Conservation (phyloP, 495 filamentous ascomycete genomes). For the Clohesyomyces aquaticus region DNA sequence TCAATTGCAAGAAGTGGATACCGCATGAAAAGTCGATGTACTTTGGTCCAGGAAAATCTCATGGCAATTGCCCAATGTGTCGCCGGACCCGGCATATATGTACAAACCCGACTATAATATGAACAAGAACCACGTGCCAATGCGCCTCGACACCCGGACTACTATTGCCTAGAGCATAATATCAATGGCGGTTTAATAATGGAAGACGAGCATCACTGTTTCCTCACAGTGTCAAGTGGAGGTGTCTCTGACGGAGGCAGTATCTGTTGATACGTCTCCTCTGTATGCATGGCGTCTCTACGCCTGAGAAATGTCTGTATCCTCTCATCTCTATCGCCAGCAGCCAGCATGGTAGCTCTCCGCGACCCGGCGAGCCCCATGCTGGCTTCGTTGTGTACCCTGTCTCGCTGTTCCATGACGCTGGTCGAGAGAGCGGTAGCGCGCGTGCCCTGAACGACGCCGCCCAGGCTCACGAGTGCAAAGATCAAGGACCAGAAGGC, state of each 20-base stretch:
- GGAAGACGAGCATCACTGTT: conserved; percentile 5
- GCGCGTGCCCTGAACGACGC: conserved; percentile 68
- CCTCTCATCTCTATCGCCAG: conserved; percentile 60
- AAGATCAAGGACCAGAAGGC: conserved; percentile 73
- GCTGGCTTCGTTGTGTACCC: conserved; percentile 64
- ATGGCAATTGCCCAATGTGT: background rate
- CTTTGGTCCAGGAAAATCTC: too few species aligned
- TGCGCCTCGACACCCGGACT: background rate
- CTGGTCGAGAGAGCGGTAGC: conserved; percentile 60
- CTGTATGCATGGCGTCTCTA: conserved; percentile 24
- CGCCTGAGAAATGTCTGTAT: conserved; percentile 71
- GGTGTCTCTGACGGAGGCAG: conserved; percentile 43
- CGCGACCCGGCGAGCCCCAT: conserved; percentile 63
- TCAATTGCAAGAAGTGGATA: too few species aligned
- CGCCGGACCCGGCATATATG: conserved; percentile 8
- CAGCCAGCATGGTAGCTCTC: conserved; percentile 49
- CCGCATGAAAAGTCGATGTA: too few species aligned
- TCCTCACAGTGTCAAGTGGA: conserved; percentile 26
- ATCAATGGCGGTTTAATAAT: background rate
- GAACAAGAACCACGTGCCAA: conserved; percentile 17
- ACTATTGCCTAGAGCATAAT: conserved; percentile 6
- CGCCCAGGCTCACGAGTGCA: conserved; percentile 66
- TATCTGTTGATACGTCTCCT: conserved; percentile 40
- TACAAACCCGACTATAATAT: conserved; percentile 16
- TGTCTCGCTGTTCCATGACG: conserved; percentile 64